These are phyloP conservation scores for Trichoderma gamsii DNA, from an alignment of 495 filamentous ascomycete species.

Conservation along the genomic window DNA sequence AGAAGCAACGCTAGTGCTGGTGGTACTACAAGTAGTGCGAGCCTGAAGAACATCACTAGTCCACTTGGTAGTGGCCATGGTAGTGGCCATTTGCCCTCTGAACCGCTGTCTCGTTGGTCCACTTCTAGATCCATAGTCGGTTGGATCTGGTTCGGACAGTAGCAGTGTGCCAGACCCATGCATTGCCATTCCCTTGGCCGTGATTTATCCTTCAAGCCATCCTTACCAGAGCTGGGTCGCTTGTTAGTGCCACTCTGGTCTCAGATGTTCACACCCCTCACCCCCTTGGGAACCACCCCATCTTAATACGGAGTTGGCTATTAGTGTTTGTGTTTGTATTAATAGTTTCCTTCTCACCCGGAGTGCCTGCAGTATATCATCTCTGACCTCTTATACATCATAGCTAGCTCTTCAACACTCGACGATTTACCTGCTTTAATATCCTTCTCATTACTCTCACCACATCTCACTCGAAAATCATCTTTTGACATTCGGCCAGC, in stretches of 20 bases:
- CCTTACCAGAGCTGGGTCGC: not conserved
- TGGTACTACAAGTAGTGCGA: not conserved
- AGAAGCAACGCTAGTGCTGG: not conserved
- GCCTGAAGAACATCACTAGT: no score
- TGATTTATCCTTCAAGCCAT: conserved; percentile 10
- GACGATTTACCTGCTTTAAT: not conserved
- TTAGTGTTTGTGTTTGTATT: not conserved
- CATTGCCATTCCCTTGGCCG: conserved; percentile 6
- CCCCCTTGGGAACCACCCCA: not conserved
- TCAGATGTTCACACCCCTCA: not conserved
- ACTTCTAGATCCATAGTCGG: conserved; percentile 12
- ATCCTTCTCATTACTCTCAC: no score
- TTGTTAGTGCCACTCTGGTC: conserved; percentile 1
- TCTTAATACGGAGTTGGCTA: not conserved
- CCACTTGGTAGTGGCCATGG: no score
- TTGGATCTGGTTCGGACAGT: conserved; percentile 12
- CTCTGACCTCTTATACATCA: not conserved
- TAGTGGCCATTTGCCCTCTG: not conserved
- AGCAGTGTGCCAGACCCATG: not conserved
- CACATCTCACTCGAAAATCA: conserved; percentile 12
- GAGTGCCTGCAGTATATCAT: not conserved
- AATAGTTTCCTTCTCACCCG: conserved; percentile 5
- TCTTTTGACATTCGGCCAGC: no score
- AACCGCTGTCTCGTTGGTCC: not conserved
- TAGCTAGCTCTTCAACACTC: conserved; percentile 4